Evolutionary conservation across 331 rosid genomes (phyloP).

Genomic region (Malus hybrid): DNA sequence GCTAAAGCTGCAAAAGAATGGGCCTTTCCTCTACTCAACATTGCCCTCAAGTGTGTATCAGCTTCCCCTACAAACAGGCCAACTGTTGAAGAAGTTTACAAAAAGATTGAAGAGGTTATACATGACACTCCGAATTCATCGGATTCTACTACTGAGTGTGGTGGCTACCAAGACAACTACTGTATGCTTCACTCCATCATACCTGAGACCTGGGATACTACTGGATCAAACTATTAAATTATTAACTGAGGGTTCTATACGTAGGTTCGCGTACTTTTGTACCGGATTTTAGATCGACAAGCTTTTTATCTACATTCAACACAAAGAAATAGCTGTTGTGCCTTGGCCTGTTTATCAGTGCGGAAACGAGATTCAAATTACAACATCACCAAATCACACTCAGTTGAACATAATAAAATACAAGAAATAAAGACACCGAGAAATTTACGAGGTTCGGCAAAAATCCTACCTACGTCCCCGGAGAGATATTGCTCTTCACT

Average conservation of each 20-base stretch:
- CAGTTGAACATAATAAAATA: too few species aligned
- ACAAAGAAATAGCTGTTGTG: too few species aligned
- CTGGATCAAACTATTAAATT: slow-evolving; percentile 26
- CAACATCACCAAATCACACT: too few species aligned
- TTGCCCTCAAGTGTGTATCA: slow-evolving; percentile 60
- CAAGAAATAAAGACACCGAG: too few species aligned
- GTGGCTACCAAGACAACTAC: not conserved
- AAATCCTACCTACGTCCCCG: too few species aligned
- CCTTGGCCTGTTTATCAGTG: too few species aligned
- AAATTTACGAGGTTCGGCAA: too few species aligned
- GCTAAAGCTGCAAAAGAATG: slow-evolving; percentile 39
- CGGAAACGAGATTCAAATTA: too few species aligned
- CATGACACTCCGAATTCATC: slow-evolving; percentile 12
- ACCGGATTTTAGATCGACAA: not conserved
- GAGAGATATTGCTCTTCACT: too few species aligned
- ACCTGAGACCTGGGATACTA: slow-evolving; percentile 28
- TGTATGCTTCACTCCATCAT: slow-evolving; percentile 24
- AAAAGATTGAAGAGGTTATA: slow-evolving; percentile 48
- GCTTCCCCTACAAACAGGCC: slow-evolving; percentile 46
- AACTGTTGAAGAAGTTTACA: slow-evolving; percentile 30
- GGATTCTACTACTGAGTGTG: slow-evolving; percentile 10
- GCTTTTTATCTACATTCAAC: slow-evolving; percentile 1
- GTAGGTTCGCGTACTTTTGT: not conserved
- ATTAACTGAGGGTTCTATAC: not conserved
- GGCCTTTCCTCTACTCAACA: slow-evolving; percentile 51